Evolutionary conservation across 2,329 filamentous ascomycete genomes (phyloP), one percentile per base, ranked within the genome.

Genomic region (Phialophora expanda): DNA sequence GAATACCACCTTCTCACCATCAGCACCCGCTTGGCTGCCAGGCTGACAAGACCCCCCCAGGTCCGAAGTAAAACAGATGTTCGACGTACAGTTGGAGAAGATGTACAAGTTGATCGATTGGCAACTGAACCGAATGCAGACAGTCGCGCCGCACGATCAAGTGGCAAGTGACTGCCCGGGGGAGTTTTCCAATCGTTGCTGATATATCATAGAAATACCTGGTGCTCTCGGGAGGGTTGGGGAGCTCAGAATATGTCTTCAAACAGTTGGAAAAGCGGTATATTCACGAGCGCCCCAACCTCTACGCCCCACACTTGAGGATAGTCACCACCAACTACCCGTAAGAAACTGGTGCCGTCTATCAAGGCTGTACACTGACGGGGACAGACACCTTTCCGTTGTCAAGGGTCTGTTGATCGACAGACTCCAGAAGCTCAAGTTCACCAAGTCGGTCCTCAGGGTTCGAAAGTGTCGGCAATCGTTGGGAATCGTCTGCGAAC

Each of bases 361-460:
- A 6, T n/a, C 5, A 34, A 30, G 14, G 14, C 4, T 20, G 5
- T 9, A 56, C n/a, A n/a, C 53, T 56, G 53, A 56, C 14, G n/a
- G 26, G 14, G 11, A 20, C 56, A 59, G 56, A 72, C 75, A 75
- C 56, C 72, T 77, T 22, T 71, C 71, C 2, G 76, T 77, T 4
- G 75, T 76, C 4, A 74, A 76, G 56, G 76, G 76, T 8, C 54
- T 78, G n/a, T 74, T 77, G 12, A 69, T 76, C 17, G 75, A 77
- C 48, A 71, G 76, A 2, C 72, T 74, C 8, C 75, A 77, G 56
- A 59, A 59, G 34, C 32, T 59, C 26, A 59, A 53, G 8, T 53
- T 58, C 75, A 73, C 50, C 69, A 66, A 3, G 46, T 65, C 11
- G 68, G 67, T 11, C 56, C 62, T n/a, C 65, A 61, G 3, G 66